These are phyloP conservation scores for Geotrichum histeridarum DNA, from an alignment of 1,139 yeast species.

Conservation along the genomic window DNA sequence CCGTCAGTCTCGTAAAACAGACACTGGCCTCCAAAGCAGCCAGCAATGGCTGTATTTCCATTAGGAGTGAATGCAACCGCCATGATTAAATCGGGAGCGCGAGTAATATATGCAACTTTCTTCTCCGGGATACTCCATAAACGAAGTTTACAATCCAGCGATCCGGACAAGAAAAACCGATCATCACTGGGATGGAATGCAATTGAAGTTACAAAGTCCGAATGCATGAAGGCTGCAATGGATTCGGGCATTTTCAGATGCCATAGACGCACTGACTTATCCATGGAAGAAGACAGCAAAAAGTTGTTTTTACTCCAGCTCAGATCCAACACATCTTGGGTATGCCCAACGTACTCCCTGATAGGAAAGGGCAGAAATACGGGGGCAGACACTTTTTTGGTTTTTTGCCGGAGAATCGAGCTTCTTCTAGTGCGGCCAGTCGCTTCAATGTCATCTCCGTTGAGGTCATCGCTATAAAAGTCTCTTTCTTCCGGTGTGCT, in stretches of 20 bases:
- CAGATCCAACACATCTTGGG: constrained; percentile 61
- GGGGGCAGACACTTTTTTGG: constrained; percentile 51
- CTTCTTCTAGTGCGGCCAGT: constrained; percentile 1
- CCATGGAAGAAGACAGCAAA: constrained; percentile 77
- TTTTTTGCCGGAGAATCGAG: constrained; percentile 11
- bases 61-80: constrained; percentile 68
- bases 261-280: constrained; percentile 79
- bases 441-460: constrained; percentile 21
- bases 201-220: constrained; percentile 81
- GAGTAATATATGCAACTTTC: constrained; percentile 46
- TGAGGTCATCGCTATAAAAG: constrained; percentile 12
- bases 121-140: constrained; percentile 83
- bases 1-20: constrained; percentile 62
- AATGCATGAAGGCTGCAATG: constrained; percentile 62
- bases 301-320: constrained; percentile 91
- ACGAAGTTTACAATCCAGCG: constrained; percentile 68
- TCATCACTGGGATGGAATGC: constrained; percentile 85
- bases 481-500: constrained; percentile 36
- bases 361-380: constrained; percentile 72
- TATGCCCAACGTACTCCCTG: constrained; percentile 61
- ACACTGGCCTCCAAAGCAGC: constrained; percentile 76
- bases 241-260: constrained; percentile 65
- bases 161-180: constrained; percentile 78
- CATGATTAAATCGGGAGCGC: constrained; percentile 51
- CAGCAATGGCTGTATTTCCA: constrained; percentile 62